Conservation (phyloP, 2,329 filamentous ascomycete species). For the Venturia carpophila region DNA sequence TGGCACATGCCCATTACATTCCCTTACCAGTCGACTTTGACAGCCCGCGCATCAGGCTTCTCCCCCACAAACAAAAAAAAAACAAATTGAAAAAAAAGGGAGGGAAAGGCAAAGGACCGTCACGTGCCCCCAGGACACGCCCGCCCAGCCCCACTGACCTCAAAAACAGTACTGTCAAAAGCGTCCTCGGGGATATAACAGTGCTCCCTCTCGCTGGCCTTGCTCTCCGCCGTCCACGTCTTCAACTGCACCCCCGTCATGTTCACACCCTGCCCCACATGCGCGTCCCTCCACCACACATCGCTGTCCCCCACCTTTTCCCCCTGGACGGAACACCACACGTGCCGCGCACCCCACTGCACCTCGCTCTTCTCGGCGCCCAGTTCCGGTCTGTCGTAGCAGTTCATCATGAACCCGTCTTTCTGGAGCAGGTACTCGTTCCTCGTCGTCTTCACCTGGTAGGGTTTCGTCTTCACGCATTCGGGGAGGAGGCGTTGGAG, state of each 20-base stretch:
- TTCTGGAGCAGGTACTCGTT: slow-evolving; percentile 4
- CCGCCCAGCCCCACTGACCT: background rate
- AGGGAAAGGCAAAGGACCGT: background rate
- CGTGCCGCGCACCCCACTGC: slow-evolving; percentile 14
- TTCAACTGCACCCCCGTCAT: background rate
- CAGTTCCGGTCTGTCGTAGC: background rate
- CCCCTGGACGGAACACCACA: background rate
- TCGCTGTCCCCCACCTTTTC: background rate
- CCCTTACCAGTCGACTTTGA: too few species aligned
- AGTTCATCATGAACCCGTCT: slow-evolving; percentile 13
- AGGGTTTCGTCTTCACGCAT: background rate
- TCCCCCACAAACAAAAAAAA: too few species aligned
- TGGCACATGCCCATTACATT: too few species aligned
- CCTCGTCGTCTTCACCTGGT: background rate
- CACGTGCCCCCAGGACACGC: background rate
- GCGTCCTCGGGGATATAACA: slow-evolving; percentile 16
- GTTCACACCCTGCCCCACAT: background rate
- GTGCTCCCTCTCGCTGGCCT: background rate
- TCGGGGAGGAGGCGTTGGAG: background rate
- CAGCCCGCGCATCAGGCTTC: too few species aligned
- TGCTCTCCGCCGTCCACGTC: background rate
- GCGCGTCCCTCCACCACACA: slow-evolving; percentile 15
- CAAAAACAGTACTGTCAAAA: slow-evolving; percentile 11
- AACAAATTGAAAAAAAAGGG: too few species aligned
- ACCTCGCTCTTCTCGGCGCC: background rate